Percentiles rank a stretch among this genome's conserved stretches.
These are phyloP conservation scores for Rubus idaeus DNA, from an alignment of 306 rosid genomes.

Conservation along the genomic window DNA sequence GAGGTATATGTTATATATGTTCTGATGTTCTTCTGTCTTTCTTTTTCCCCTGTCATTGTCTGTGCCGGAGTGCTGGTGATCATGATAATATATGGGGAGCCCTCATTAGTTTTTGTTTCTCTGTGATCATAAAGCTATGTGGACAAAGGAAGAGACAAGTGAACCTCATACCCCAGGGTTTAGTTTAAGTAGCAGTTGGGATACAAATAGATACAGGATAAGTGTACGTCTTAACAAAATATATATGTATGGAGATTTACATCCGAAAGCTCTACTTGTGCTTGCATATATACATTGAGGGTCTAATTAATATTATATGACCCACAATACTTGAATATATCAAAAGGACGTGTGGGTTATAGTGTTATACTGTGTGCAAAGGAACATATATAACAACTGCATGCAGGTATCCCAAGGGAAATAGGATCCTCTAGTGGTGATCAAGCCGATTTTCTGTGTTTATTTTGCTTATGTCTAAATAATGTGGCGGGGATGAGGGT, in stretches of 20 bases:
- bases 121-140: conserved; percentile 2
- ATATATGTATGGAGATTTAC: not conserved
- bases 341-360: not conserved
- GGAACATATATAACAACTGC: not conserved
- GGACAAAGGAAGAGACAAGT: conserved; percentile 16
- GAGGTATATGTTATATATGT: not conserved
- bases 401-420: not conserved
- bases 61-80: not conserved
- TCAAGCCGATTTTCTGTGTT: not conserved
- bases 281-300: not conserved
- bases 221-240: not conserved
- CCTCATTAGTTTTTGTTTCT: not conserved
- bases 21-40: not conserved
- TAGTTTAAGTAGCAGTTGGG: conserved; percentile 22
- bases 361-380: not conserved
- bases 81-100: not conserved
- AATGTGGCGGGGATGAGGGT: not conserved
- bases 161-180: not conserved
- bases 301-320: not conserved
- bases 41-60: not conserved
- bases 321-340: not conserved
- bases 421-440: not conserved
- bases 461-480: not conserved
- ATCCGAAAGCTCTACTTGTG: not conserved
- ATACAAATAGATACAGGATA: conserved; percentile 2